phyloP scores from a whole-genome alignment of 2,329 filamentous ascomycete species.

The Pseudogymnoascus sp. region DNA sequence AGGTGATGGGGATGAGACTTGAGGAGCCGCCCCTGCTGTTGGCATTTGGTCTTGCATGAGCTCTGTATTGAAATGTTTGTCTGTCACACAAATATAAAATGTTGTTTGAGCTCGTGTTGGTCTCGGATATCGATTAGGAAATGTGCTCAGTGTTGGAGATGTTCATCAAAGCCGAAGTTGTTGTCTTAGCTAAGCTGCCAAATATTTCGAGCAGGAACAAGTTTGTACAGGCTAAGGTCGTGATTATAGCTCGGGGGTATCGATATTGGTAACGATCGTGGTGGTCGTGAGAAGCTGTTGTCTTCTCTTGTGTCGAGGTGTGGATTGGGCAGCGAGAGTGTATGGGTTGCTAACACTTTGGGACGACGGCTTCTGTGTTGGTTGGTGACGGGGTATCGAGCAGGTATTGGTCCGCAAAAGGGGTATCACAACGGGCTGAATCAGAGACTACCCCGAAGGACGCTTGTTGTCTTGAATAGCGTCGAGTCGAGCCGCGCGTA shows the following conservation, averaged over 20 bases:
- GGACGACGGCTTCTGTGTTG: not conserved
- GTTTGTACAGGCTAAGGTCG: not conserved
- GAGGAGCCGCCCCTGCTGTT: not conserved
- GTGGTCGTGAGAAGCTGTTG: not conserved
- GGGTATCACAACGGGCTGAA: not conserved
- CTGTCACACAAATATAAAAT: not conserved
- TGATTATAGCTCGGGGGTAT: not conserved
- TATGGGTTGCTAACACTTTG: not conserved
- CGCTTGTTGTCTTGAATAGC: slow-evolving; percentile 2
- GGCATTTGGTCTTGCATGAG: slow-evolving; percentile 2
- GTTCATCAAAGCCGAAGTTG: not conserved
- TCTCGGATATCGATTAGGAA: not conserved
- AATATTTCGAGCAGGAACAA: not conserved
- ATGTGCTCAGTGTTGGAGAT: not conserved
- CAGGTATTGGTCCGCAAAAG: not conserved
- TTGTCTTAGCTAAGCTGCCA: not conserved
- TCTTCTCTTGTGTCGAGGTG: not conserved
- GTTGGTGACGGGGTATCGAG: not conserved
- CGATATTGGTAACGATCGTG: slow-evolving; percentile 5
- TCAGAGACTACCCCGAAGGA: slow-evolving; percentile 2
- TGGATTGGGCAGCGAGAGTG: slow-evolving; percentile 5
- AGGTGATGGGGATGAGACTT: not conserved
- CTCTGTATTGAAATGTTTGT: not conserved
- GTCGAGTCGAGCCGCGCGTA: not conserved
- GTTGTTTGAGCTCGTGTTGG: not conserved